Evolutionary conservation across 2,329 filamentous ascomycete genomes (phyloP), one percentile per base, ranked within the genome.

Genomic region (Geosmithia morbida): DNA sequence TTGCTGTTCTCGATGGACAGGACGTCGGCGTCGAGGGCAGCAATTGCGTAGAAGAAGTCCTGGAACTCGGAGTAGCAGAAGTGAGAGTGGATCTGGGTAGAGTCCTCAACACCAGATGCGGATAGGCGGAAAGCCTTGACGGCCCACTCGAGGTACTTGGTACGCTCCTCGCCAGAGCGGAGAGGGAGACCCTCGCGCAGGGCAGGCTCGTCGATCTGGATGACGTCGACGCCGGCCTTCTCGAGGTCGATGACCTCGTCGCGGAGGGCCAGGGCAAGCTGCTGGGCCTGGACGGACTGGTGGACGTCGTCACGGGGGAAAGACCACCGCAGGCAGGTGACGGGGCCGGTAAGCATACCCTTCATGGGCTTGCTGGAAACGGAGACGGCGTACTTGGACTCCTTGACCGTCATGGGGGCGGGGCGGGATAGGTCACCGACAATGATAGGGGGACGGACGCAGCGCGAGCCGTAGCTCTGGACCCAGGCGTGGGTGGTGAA

Each of bases 61-160:
- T 98, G 92, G 87, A 98, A 98, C 79, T 98, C 92, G 47, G 92
- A 97, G 83, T 98, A 98, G 72, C 92, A 98, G 86, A 98, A 98
- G 79, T 98, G 92, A 54, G 89, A 96, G 84, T 98, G 92, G 69
- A 98, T 96, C 79, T 98, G 92, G 57, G 92, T 98, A 50, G 84
- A 86, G 70, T 98, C 87, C 72, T 88, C 73, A 52, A 98, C 90
- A 67, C 88, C 92, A 51, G 88, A 82, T 59, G 89, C 94, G 56
- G 90, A 83, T 57, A 98, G 87, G 67, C 87, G 88, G 88, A 98
- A 98, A 60, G 89, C 88, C 74, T 95, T 83, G 61, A 98, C 92
- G 51, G 92, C 92, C 92, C 92, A 98, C 59, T 84, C 75, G 57
- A 98, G 83, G 81, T 98, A 98, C 63, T 87, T 87, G 66, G 94